Base-by-base conservation (phyloP, 2,329 filamentous ascomycete genomes). In the Talaromyces sp. region DNA sequence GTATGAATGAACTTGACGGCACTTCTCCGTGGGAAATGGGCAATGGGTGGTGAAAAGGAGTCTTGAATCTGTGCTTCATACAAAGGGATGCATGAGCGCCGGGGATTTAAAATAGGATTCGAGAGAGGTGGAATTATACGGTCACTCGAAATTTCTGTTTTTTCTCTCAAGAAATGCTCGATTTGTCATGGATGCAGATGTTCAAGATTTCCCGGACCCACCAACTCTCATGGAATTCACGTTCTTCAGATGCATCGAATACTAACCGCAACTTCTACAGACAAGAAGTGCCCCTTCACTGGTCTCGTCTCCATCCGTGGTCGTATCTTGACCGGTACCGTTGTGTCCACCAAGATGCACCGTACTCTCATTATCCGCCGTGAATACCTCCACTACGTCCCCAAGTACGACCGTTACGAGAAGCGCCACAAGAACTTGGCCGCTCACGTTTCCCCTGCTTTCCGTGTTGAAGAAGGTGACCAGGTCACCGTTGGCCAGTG, bases 211-310 rank as follows among this genome's bases (percentile, higher is more conserved):
- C 51, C 61, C 25, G 45, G 40, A 63, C 29, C 60, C 53, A 34
- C 56, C 43, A 53, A 25, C 29, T 6, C 45, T 27, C 47, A 53
- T 47, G 5, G 29, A 56, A 51, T 63, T 19, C 43, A 58, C 34
- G 38, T 29, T 53, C 11, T 66, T 43, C 22, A 25, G 13, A 22
- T 25, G 13, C 36, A 27, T 65, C 58, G 47, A 63, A 69, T 67
- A 68, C 75, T 75, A 72, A 77, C 72, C 68, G 63, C 60, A 67
- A 56, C 31, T 4, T 49, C 36, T 67, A 71, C 78, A 97, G 95
- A 99, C 91, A 99, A 99, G 92, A 99, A 99, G 89, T 99, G 95
- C 91, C 95, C 95, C 75, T 99, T 99, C 91, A 97, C 93, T 77
- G 96, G 96, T 82, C 88, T 94, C 83, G 93, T 99, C 83, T 98